Evolutionary conservation across 2,329 filamentous ascomycete species (phyloP), one percentile per base, ranked within the genome.

Genomic region (Endoconidiophora polonica): DNA sequence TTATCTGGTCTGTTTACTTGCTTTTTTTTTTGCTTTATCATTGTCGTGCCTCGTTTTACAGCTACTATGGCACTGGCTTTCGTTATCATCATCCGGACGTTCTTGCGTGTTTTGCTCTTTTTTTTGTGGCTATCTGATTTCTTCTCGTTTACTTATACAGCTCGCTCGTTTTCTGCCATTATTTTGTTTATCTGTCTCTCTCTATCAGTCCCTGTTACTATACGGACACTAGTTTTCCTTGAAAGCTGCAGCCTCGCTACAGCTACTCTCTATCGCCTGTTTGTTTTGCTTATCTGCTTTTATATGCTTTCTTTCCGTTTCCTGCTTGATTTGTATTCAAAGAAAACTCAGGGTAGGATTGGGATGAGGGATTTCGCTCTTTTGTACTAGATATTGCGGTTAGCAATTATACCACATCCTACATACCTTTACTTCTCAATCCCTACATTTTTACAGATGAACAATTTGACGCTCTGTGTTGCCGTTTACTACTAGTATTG

Each of bases 331-430:
- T 37, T 29, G 6, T n/a, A 7, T n/a, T 6, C n/a, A 23, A n/a
- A 18, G 16, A 18, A 10, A 20, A 3, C 7, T 7, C 14, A 12
- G n/a, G 43, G 14, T 46, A 20, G 44, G 26, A 33, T 33, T 33
- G 26, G 26, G 26, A 33, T 33, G 22, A 23, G 18, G 18, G 29
- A 38, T 37, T 46, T 26, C 18, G 18, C 38, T 36, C 38, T 46
- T 46, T 46, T 26, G 33, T 22, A 26, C 38, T 46, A 46, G 44
- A 46, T 38, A 46, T 23, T 18, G 18, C 33, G 44, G 44, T 38
- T 46, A 46, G 44, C 44, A 46, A 46, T 39, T 38, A 37, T n/a
- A 12, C 29, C 26, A 33, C 5, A 33, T 33, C 44, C 44, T 46
- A 29, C 29, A 10, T 37, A 20, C 7, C 18, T 44, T 14, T 46